A percentile compares a stretch with the other conserved stretches of the same genome.
Conservation (phyloP, 306 rosid genomes). For the Luffa aegyptiaca region DNA sequence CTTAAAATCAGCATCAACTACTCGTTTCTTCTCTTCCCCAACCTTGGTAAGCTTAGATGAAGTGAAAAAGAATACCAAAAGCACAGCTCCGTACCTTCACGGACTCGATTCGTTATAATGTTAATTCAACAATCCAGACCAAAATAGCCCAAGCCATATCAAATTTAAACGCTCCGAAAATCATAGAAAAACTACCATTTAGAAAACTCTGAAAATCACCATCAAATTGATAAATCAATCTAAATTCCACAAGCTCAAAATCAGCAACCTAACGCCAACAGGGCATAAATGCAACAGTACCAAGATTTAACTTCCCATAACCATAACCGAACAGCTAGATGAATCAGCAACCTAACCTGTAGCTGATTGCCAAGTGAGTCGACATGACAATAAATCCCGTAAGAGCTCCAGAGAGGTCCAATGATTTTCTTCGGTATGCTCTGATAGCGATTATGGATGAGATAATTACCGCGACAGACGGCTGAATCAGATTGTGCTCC, state of each 20-base stretch:
- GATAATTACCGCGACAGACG: slow-evolving; percentile 29
- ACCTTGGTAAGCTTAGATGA: slow-evolving; percentile 70
- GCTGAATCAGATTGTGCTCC: slow-evolving; percentile 28
- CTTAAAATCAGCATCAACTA: slow-evolving; percentile 68
- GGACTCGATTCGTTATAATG: neutral
- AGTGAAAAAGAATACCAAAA: slow-evolving; percentile 66
- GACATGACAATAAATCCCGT: slow-evolving; percentile 64
- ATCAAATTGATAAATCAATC: neutral
- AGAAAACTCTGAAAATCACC: neutral
- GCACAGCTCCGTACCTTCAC: slow-evolving; percentile 61
- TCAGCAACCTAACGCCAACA: neutral
- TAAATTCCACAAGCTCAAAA: neutral
- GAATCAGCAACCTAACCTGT: slow-evolving; percentile 29
- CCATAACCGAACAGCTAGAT: neutral
- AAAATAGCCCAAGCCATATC: neutral
- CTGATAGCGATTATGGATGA: slow-evolving; percentile 39
- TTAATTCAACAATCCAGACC: neutral
- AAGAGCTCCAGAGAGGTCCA: slow-evolving; percentile 67
- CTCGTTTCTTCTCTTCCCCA: slow-evolving; percentile 62
- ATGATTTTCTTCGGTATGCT: slow-evolving; percentile 53
- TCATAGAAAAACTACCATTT: neutral
- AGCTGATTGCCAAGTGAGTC: slow-evolving; percentile 47
- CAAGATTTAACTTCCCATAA: neutral
- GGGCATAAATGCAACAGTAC: neutral
- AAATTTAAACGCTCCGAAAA: too few relatives aligned